These are phyloP conservation scores for Puccinia novopanici DNA, from an alignment of 1,284 basidiomycete species.

Conservation along the genomic window DNA sequence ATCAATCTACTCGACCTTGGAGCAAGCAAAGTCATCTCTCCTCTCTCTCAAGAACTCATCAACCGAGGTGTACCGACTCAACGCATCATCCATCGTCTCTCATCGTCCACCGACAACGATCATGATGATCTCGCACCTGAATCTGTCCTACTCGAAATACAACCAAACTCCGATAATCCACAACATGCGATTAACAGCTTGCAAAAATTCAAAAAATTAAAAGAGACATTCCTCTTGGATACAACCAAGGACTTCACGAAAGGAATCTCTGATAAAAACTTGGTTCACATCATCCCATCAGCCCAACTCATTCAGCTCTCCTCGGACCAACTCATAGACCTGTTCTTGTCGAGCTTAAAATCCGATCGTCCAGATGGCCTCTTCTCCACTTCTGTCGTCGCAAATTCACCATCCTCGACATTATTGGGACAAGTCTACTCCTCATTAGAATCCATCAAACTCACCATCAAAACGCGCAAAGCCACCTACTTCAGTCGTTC, in stretches of 20 bases:
- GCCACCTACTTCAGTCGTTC: slow-evolving; percentile 92
- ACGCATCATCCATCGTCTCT: slow-evolving; percentile 6
- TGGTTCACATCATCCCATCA: slow-evolving; percentile 15
- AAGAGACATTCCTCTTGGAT: slow-evolving; percentile 25
- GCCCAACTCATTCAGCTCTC: background rate
- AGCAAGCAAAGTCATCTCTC: slow-evolving; percentile 25
- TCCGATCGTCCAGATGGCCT: slow-evolving; percentile 91
- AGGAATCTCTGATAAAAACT: background rate
- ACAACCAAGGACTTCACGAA: background rate
- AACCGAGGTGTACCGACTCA: background rate
- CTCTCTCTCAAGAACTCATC: background rate
- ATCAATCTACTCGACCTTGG: slow-evolving; percentile 23
- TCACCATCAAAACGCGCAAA: slow-evolving; percentile 82
- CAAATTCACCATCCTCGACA: slow-evolving; percentile 67
- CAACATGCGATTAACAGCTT: background rate
- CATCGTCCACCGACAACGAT: background rate
- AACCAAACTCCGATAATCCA: background rate
- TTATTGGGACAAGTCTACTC: slow-evolving; percentile 91
- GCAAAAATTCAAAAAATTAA: background rate
- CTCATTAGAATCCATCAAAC: slow-evolving; percentile 80
- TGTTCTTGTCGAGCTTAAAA: slow-evolving; percentile 76
- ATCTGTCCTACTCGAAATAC: background rate
- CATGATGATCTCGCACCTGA: background rate
- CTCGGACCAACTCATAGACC: background rate
- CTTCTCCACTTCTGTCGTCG: slow-evolving; percentile 85